A percentile compares a stretch with the other conserved stretches of the same genome.
phyloP scores from a whole-genome alignment of 1,139 yeast species.

The Magnusiomyces suaveolens region DNA sequence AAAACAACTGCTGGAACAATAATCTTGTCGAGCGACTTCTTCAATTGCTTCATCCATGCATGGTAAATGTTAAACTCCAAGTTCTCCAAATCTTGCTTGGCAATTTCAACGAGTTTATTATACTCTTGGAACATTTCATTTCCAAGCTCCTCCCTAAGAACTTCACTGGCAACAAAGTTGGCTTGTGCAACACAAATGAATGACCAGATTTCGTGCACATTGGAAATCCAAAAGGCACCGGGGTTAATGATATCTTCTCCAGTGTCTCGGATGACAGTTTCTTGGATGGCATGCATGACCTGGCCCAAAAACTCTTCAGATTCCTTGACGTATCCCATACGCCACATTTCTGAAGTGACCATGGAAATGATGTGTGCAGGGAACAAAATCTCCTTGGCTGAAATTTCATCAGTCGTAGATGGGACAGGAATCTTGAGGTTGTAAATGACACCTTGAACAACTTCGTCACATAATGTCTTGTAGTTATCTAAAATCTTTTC shows the following conservation, averaged over 20 bases:
- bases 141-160: constrained; percentile 73
- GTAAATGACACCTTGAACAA: constrained; percentile 76
- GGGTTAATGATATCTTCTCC: constrained; percentile 84
- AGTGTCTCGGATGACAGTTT: constrained; percentile 37
- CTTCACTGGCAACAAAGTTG: constrained; percentile 76
- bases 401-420: constrained; percentile 67
- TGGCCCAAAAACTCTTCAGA: constrained; percentile 88
- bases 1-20: constrained; percentile 89
- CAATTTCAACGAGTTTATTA: constrained; percentile 79
- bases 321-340: constrained; percentile 86
- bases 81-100: constrained; percentile 89
- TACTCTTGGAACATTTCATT: constrained; percentile 87
- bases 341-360: constrained; percentile 95
- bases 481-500: constrained; percentile 58
- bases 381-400: constrained; percentile 85
- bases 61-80: constrained; percentile 89
- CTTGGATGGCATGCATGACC: constrained; percentile 80
- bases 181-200: constrained; percentile 91
- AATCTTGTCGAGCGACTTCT: constrained; percentile 82
- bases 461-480: constrained; percentile 69
- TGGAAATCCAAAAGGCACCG: constrained; percentile 97
- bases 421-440: constrained; percentile 85
- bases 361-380: constrained; percentile 94
- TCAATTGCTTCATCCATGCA: constrained; percentile 96
- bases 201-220: constrained; percentile 90